A percentile compares a stretch with the other conserved stretches of the same genome.
Conservation (phyloP, 768 basidiomycete genomes). For the Hygrophorus russula region DNA sequence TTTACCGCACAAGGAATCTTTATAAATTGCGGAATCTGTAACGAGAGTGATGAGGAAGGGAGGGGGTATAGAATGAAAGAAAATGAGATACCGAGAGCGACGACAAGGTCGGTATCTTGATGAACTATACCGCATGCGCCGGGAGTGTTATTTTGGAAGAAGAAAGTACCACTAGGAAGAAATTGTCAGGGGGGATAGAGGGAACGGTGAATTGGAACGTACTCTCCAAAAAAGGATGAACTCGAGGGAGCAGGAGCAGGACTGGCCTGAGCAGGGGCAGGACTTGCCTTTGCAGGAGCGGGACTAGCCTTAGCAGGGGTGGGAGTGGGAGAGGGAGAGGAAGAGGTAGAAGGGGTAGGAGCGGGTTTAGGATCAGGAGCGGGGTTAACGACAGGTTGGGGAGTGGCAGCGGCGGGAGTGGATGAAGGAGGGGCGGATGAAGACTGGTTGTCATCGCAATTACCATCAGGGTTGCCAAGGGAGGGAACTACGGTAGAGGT, state of each 20-base stretch:
- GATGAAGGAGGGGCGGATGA: no score
- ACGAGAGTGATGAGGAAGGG: not conserved
- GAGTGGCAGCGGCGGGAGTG: no score
- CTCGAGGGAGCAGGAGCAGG: slow-evolving; percentile 7
- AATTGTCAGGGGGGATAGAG: slow-evolving; percentile 1
- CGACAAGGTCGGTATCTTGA: slow-evolving; percentile 47
- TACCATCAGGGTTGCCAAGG: no score
- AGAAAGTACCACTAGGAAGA: slow-evolving; percentile 49
- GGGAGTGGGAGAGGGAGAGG: no score
- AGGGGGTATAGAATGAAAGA: not conserved
- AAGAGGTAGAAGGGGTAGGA: no score
- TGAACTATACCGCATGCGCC: slow-evolving; percentile 69
- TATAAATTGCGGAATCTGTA: slow-evolving; percentile 42
- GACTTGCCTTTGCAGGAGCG: no score
- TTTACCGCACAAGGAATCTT: slow-evolving; percentile 56
- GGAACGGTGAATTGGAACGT: slow-evolving; percentile 28
- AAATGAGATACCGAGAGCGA: slow-evolving; percentile 42
- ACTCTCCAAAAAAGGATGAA: slow-evolving; percentile 21
- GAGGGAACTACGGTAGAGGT: no score
- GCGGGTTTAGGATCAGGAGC: no score
- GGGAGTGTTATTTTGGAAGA: slow-evolving; percentile 56
- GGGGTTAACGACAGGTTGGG: no score
- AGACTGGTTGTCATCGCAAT: no score
- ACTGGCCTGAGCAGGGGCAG: no score
- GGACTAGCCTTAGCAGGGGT: no score